Percentiles rank a stretch among this genome's conserved stretches.
Conservation (phyloP, 495 filamentous ascomycete species). For the Penicillium chermesinum region DNA sequence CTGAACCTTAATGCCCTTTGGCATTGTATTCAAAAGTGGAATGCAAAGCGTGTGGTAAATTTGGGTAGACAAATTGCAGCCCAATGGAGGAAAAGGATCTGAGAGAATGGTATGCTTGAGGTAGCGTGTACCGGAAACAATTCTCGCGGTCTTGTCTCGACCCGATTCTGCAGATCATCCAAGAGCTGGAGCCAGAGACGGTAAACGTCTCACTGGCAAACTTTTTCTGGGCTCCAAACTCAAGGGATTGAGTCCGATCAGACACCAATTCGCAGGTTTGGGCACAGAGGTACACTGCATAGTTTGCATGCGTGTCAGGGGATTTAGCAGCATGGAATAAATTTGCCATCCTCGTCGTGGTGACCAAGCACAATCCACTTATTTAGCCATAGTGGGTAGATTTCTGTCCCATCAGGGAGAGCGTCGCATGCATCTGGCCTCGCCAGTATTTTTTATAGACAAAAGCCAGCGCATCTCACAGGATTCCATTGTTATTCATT, state of each 20-base stretch:
- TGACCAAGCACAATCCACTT: slow-evolving; percentile 37
- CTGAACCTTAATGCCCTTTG: slow-evolving; percentile 28
- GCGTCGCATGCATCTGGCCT: slow-evolving; percentile 41
- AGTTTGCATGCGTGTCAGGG: slow-evolving; percentile 41
- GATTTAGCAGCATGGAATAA: slow-evolving; percentile 26
- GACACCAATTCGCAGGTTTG: slow-evolving; percentile 39
- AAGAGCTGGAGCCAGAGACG: slow-evolving; percentile 35
- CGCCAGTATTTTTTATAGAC: not conserved
- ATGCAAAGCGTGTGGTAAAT: slow-evolving; percentile 46
- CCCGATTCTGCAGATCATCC: slow-evolving; percentile 41
- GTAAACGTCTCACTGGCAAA: slow-evolving; percentile 23
- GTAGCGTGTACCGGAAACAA: slow-evolving; percentile 33
- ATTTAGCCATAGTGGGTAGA: slow-evolving; percentile 34
- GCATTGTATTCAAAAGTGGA: slow-evolving; percentile 37
- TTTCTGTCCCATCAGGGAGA: slow-evolving; percentile 40
- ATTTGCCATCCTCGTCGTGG: slow-evolving; percentile 21
- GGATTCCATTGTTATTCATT: slow-evolving; percentile 31
- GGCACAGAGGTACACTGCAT: slow-evolving; percentile 43
- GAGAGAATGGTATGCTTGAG: slow-evolving; percentile 34
- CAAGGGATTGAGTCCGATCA: slow-evolving; percentile 33
- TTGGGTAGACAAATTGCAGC: slow-evolving; percentile 48
- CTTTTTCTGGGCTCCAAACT: slow-evolving; percentile 29
- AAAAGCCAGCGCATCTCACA: not conserved
- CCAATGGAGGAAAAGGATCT: slow-evolving; percentile 42
- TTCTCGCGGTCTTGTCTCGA: slow-evolving; percentile 33